phyloP scores from a whole-genome alignment of 169 alveolate species.

The Plasmodium chabaudi region DNA sequence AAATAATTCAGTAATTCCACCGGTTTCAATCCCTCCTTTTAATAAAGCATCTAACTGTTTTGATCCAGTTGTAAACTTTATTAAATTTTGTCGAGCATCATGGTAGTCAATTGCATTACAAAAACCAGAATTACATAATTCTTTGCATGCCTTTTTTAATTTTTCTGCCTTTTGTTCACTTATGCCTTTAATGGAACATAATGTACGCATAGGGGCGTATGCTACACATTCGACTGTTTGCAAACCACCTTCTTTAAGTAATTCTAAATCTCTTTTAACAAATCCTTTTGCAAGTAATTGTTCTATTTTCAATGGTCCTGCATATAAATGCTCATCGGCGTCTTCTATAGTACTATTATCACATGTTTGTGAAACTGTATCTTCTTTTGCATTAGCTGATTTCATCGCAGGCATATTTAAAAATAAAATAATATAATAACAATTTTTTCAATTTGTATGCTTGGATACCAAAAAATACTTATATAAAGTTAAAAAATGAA shows the following conservation, averaged over 20 bases:
- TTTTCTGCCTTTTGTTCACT: conserved; percentile 97
- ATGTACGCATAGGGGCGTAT: conserved; percentile 92
- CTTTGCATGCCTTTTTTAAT: conserved; percentile 93
- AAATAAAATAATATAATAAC: no score
- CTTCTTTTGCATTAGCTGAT: conserved; percentile 76
- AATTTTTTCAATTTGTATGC: no score
- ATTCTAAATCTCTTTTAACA: conserved; percentile 92
- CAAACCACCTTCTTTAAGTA: conserved; percentile 90
- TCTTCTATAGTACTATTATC: conserved; percentile 59
- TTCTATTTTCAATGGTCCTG: conserved; percentile 87
- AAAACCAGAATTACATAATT: conserved; percentile 93
- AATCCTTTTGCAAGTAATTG: conserved; percentile 89
- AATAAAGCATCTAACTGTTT: conserved; percentile 94
- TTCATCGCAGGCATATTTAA: conserved; percentile 49
- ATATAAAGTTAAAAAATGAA: no score
- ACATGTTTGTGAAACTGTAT: conserved; percentile 47
- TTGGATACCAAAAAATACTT: no score
- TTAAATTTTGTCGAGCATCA: conserved; percentile 93
- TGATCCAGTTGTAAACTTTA: conserved; percentile 96
- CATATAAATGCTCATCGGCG: conserved; percentile 70
- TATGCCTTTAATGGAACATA: conserved; percentile 95
- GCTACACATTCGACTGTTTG: conserved; percentile 95
- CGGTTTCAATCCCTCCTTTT: conserved; percentile 98
- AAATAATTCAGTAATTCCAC: conserved; percentile 96
- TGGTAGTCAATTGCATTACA: conserved; percentile 93